Conservation (phyloP, 768 basidiomycete genomes). For the Agrocybe pediades region DNA sequence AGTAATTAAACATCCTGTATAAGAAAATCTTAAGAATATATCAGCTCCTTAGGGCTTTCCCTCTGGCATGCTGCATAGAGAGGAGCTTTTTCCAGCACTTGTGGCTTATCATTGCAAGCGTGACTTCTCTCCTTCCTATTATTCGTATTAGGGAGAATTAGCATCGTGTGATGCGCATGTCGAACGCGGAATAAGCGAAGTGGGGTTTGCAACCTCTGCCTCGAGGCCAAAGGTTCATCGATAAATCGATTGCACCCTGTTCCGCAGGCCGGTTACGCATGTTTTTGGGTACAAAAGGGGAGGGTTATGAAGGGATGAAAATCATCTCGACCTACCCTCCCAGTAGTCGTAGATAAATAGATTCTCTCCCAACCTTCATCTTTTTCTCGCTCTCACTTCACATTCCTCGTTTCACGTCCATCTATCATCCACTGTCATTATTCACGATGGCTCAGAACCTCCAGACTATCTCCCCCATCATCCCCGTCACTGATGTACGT, state of each 20-base stretch:
- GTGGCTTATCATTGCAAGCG: slow-evolving; percentile 1
- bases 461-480: slow-evolving; percentile 27
- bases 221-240: slow-evolving; percentile 18
- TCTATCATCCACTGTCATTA: slow-evolving; percentile 7
- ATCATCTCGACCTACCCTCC: slow-evolving; percentile 22
- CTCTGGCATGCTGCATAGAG: too few species aligned
- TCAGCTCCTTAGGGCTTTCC: too few species aligned
- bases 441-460: slow-evolving; percentile 19
- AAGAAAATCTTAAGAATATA: too few species aligned
- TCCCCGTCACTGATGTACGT: slow-evolving; percentile 37
- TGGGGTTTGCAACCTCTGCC: slow-evolving; percentile 10
- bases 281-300: slow-evolving; percentile 18
- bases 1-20: too few species aligned
- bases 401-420: too few species aligned
- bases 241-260: slow-evolving; percentile 10
- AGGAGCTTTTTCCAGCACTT: too few species aligned
- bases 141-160: slow-evolving; percentile 7
- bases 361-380: slow-evolving; percentile 1
- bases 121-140: neutral
- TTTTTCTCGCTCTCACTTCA: slow-evolving; percentile 5
- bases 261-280: slow-evolving; percentile 6
- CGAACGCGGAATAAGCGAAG: slow-evolving; percentile 1
- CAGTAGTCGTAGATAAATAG: slow-evolving; percentile 15
- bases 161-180: slow-evolving; percentile 20
- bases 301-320: neutral